Conservation (phyloP, 805 yeast genomes). For the Cyberlindnera meyerae region DNA sequence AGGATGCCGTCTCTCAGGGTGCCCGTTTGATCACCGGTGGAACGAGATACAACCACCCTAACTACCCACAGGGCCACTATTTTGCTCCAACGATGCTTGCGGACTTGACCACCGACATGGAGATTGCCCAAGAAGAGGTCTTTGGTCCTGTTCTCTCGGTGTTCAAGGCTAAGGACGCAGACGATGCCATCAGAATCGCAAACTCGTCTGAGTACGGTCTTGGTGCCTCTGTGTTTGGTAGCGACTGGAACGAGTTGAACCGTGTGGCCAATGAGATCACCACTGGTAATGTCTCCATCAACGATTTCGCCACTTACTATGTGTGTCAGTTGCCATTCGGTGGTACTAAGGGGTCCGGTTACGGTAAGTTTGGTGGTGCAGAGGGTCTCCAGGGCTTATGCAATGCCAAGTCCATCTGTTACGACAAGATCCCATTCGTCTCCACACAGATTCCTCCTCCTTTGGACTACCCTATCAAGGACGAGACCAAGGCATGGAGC, state of each 20-base stretch:
- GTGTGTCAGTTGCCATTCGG: constrained; percentile 98
- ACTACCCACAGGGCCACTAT: constrained; percentile 92
- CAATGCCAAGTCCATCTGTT: constrained; percentile 79
- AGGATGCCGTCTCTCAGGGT: constrained; percentile 75
- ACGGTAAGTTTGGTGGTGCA: constrained; percentile 96
- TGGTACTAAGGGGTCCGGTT: constrained; percentile 88
- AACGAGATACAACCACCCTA: constrained; percentile 73
- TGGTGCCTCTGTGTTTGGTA: constrained; percentile 88
- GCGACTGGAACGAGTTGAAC: constrained; percentile 50
- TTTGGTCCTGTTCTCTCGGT: constrained; percentile 89
- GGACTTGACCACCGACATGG: constrained; percentile 74
- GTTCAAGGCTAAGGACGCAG: constrained; percentile 62
- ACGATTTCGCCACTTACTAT: constrained; percentile 95
- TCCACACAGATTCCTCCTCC: constrained; percentile 83
- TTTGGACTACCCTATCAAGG: constrained; percentile 85
- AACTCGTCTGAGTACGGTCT: constrained; percentile 85
- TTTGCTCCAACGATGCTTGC: constrained; percentile 85
- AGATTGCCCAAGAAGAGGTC: constrained; percentile 82
- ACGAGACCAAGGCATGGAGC: constrained; percentile 80
- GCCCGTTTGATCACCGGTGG: constrained; percentile 84
- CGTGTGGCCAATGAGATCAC: constrained; percentile 58
- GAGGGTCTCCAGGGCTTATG: constrained; percentile 94
- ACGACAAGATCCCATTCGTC: constrained; percentile 73
- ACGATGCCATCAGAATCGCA: constrained; percentile 70
- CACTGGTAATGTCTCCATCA: constrained; percentile 92